Evolutionary conservation across 108 stramenopile species (phyloP).

Genomic region (Discostella stelligeroides): DNA sequence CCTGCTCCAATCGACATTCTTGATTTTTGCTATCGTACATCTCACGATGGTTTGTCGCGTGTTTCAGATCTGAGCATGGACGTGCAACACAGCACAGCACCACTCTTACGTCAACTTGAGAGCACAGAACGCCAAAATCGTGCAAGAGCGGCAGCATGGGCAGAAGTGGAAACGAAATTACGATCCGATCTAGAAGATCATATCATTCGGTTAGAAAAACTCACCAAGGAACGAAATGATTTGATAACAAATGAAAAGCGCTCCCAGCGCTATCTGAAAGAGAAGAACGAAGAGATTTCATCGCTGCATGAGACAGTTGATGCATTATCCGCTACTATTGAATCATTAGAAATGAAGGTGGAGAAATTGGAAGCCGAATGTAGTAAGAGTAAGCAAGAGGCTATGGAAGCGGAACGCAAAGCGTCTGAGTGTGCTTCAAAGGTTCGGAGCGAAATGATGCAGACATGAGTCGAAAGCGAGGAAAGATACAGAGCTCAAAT

Average conservation of each 20-base stretch:
- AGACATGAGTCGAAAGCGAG: constrained; percentile 76
- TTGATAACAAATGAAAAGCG: constrained; percentile 58
- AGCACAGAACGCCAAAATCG: constrained; percentile 79
- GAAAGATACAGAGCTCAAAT: constrained; percentile 76
- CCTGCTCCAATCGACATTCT: not conserved
- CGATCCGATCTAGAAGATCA: constrained; percentile 75
- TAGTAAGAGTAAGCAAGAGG: constrained; percentile 59
- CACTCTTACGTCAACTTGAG: constrained; percentile 79
- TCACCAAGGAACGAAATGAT: constrained; percentile 69
- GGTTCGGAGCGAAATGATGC: constrained; percentile 76
- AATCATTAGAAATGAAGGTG: constrained; percentile 40
- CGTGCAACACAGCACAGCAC: constrained; percentile 80
- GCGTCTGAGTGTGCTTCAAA: constrained; percentile 72
- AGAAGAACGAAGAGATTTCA: constrained; percentile 56
- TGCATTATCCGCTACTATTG: constrained; percentile 49
- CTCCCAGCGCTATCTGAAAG: constrained; percentile 54
- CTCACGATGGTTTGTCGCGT: not conserved
- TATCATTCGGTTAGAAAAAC: constrained; percentile 63
- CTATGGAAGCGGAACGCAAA: constrained; percentile 54
- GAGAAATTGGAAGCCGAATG: constrained; percentile 51
- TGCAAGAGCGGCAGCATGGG: constrained; percentile 66
- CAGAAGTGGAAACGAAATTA: constrained; percentile 74
- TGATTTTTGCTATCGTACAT: constrained; percentile 1
- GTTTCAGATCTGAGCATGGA: constrained; percentile 77
- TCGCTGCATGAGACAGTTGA: constrained; percentile 47